A percentile compares a stretch with the other conserved stretches of the same genome.
Evolutionary conservation across 257 asterid genomes (phyloP).

Genomic region (Anisodus tanguticus): DNA sequence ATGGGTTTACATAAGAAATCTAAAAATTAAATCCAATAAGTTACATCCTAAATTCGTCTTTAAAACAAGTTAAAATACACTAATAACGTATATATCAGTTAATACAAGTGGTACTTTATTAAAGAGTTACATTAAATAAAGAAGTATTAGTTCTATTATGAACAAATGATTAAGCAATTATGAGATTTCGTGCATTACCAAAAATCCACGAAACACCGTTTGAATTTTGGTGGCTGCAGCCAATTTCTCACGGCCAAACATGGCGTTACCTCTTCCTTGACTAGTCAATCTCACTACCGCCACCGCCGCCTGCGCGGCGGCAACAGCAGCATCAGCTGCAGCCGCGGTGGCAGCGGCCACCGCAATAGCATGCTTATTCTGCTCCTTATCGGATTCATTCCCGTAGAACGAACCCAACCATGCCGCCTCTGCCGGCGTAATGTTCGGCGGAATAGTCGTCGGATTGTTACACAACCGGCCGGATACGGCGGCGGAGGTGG

Average conservation of each 20-base stretch:
- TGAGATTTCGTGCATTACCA: constrained; percentile 44
- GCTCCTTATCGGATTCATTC: constrained; percentile 47
- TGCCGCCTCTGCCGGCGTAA: constrained; percentile 80
- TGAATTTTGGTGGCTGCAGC: constrained; percentile 74
- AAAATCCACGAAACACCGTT: constrained; percentile 64
- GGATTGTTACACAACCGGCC: constrained; percentile 45
- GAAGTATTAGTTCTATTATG: not conserved
- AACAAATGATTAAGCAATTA: constrained; percentile 22
- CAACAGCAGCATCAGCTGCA: constrained; percentile 67
- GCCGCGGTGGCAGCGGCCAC: constrained; percentile 95
- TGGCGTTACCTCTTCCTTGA: constrained; percentile 50
- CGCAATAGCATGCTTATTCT: constrained; percentile 85
- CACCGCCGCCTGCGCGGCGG: constrained; percentile 83
- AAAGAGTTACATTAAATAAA: not conserved
- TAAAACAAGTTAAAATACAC: too few species aligned
- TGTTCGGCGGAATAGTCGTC: constrained; percentile 53
- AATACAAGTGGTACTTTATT: not conserved
- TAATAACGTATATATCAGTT: too few species aligned
- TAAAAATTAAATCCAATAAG: too few species aligned
- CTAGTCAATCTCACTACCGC: constrained; percentile 77
- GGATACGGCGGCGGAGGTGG: not conserved
- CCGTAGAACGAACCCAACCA: constrained; percentile 54
- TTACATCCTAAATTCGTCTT: too few species aligned
- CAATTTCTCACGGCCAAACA: constrained; percentile 47
- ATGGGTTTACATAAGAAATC: too few species aligned